Evolutionary conservation across 2,329 filamentous ascomycete genomes (phyloP).

Genomic region (Davidsoniella eucalypti): DNA sequence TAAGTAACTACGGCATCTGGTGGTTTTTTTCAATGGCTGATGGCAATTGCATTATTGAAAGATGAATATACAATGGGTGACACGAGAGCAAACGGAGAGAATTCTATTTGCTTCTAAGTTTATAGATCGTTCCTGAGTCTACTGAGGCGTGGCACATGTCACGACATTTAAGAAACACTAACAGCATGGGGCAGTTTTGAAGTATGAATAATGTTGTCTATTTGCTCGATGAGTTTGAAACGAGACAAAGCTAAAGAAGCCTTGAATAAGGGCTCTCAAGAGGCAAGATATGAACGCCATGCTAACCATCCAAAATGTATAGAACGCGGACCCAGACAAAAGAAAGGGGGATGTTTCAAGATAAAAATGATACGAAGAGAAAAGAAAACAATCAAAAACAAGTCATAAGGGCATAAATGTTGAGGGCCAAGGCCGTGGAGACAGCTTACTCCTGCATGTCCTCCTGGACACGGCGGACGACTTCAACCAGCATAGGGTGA

Average conservation of each 20-base stretch:
- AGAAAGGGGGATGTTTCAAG: slow-evolving; percentile 1
- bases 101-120: too few relatives aligned
- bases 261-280: not conserved
- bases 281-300: slow-evolving; percentile 7
- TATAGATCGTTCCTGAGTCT: too few relatives aligned
- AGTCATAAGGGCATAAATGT: slow-evolving; percentile 6
- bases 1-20: too few relatives aligned
- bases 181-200: too few relatives aligned
- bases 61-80: too few relatives aligned
- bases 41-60: too few relatives aligned
- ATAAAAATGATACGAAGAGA: too few relatives aligned
- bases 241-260: slow-evolving; percentile 2
- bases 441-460: slow-evolving; percentile 21
- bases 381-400: slow-evolving; percentile 3
- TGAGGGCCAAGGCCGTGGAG: not conserved
- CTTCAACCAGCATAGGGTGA: slow-evolving; percentile 54
- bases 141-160: too few relatives aligned
- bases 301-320: slow-evolving; percentile 8
- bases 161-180: too few relatives aligned
- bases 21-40: too few relatives aligned
- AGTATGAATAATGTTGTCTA: too few relatives aligned
- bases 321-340: slow-evolving; percentile 4
- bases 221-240: not conserved
- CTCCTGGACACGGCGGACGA: slow-evolving; percentile 74
- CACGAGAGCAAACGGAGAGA: too few relatives aligned